These are phyloP conservation scores for Ogataea trehalophila DNA, from an alignment of 805 yeast genomes.

Conservation along the genomic window DNA sequence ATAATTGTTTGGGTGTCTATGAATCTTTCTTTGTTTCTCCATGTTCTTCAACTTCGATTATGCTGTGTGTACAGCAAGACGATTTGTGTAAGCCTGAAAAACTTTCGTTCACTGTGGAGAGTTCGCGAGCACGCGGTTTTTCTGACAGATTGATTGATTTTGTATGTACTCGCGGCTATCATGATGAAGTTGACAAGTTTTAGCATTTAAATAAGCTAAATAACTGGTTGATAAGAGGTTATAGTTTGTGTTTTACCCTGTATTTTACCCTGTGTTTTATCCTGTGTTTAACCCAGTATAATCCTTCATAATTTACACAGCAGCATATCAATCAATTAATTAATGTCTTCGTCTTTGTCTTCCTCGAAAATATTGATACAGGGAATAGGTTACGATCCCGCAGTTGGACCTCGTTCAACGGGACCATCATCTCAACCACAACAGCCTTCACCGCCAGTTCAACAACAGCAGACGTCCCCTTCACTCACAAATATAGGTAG, in stretches of 20 bases:
- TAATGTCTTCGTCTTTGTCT: constrained; percentile 15
- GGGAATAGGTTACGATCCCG: constrained; percentile 28
- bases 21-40: too few relatives aligned
- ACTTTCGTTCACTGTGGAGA: too few relatives aligned
- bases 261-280: too few relatives aligned
- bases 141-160: constrained; percentile 4
- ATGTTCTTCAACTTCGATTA: too few relatives aligned
- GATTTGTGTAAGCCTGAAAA: too few relatives aligned
- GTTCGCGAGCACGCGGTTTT: constrained; percentile 1
- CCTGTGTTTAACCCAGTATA: background rate
- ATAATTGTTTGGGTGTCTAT: too few relatives aligned
- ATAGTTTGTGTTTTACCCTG: too few relatives aligned
- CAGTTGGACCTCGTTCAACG: constrained; percentile 27
- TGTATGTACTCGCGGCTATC: too few relatives aligned
- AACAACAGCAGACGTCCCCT: background rate
- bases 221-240: too few relatives aligned
- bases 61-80: too few relatives aligned
- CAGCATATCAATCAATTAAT: background rate
- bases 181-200: too few relatives aligned
- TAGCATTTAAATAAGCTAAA: too few relatives aligned
- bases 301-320: background rate
- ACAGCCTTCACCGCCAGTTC: constrained; percentile 2
- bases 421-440: constrained; percentile 15
- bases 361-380: constrained; percentile 15
- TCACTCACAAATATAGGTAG: background rate